These are phyloP conservation scores for Fusarium pseudograminearum DNA, from an alignment of 2,329 filamentous ascomycete genomes.

Conservation along the genomic window DNA sequence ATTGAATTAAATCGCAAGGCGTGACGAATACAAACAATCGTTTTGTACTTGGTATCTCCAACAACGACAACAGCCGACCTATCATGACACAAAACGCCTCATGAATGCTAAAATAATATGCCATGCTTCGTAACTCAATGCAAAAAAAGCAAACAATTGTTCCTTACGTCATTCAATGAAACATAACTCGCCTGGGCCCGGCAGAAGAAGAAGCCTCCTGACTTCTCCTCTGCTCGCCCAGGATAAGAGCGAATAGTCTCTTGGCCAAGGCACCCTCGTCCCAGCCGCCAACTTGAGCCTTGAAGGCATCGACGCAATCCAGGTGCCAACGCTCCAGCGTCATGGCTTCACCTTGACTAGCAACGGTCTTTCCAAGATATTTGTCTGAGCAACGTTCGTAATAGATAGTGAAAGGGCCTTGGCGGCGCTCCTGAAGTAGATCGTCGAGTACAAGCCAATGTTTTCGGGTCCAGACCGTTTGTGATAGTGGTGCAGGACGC, in stretches of 20 bases:
- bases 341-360: conserved; percentile 60
- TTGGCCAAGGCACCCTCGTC: conserved; percentile 62
- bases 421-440: conserved; percentile 62
- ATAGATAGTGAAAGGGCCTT: conserved; percentile 52
- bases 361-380: conserved; percentile 63
- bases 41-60: conserved; percentile 40
- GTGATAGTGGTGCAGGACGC: conserved; percentile 52
- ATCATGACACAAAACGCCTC: conserved; percentile 42
- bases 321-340: conserved; percentile 67
- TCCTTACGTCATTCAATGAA: conserved; percentile 44
- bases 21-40: conserved; percentile 28
- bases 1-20: conserved; percentile 20
- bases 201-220: conserved; percentile 17
- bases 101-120: conserved; percentile 31
- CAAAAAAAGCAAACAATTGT: conserved; percentile 18
- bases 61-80: conserved; percentile 16
- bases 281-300: conserved; percentile 62
- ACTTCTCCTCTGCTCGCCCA: conserved; percentile 59
- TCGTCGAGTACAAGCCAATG: conserved; percentile 68
- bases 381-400: conserved; percentile 49
- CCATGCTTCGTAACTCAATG: conserved; percentile 37
- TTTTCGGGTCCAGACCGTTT: conserved; percentile 60
- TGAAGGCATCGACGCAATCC: conserved; percentile 68
- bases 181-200: conserved; percentile 46
- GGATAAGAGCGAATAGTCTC: conserved; percentile 64